These are phyloP conservation scores for Babesia gibsoni DNA, from an alignment of 169 alveolate genomes.

Conservation along the genomic window DNA sequence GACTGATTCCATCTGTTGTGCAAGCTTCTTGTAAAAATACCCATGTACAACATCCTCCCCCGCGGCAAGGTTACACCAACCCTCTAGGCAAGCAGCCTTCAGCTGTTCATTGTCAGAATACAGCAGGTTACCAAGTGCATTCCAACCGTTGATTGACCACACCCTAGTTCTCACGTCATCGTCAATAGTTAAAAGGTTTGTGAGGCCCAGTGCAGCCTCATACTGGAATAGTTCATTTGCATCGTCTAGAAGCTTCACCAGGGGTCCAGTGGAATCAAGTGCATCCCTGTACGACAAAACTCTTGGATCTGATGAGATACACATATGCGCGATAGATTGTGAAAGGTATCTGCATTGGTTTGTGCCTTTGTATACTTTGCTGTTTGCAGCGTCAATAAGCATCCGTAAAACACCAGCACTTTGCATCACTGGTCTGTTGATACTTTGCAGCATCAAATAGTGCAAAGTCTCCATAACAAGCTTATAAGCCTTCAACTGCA, in stretches of 20 bases:
- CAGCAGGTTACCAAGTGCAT: conserved; percentile 39
- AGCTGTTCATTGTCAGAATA: conserved; percentile 49
- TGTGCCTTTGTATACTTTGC: not conserved
- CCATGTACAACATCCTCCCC: conserved; percentile 41
- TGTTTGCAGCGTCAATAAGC: conserved; percentile 26
- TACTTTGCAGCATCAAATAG: conserved; percentile 27
- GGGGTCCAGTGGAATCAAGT: conserved; percentile 42
- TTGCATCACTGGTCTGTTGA: conserved; percentile 21
- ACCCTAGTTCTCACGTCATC: conserved; percentile 38
- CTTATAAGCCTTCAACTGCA: not conserved
- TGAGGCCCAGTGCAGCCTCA: conserved; percentile 60
- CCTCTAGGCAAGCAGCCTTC: conserved; percentile 64
- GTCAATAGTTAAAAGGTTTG: conserved; percentile 44
- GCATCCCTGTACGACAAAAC: conserved; percentile 46
- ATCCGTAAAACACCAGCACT: conserved; percentile 45
- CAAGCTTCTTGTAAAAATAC: conserved; percentile 19
- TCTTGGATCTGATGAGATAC: conserved; percentile 33
- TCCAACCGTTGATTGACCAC: conserved; percentile 49
- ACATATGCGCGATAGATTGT: conserved; percentile 49
- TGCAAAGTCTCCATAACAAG: conserved; percentile 53
- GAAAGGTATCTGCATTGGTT: conserved; percentile 6
- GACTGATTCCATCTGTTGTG: conserved; percentile 11
- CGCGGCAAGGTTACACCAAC: conserved; percentile 65
- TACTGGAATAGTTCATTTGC: conserved; percentile 54
- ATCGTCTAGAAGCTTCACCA: conserved; percentile 47